Evolutionary conservation across 2,329 filamentous ascomycete genomes (phyloP).

Genomic region (Lasiodiplodia sp.): DNA sequence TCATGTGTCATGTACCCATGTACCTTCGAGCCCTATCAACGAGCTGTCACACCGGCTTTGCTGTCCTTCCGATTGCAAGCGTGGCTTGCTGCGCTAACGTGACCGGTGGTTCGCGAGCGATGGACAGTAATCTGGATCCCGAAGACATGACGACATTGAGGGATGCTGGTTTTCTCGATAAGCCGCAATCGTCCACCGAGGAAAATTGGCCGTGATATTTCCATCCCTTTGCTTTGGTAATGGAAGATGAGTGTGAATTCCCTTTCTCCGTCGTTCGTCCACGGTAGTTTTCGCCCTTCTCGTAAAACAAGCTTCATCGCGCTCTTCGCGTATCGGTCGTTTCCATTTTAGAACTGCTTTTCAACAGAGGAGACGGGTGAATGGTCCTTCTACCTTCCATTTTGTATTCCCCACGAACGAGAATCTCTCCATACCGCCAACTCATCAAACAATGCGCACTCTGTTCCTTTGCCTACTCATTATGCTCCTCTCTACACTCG

Average conservation of each 20-base stretch:
- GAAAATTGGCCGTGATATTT: neutral
- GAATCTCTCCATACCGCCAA: neutral
- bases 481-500: neutral
- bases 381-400: no score
- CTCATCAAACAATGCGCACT: no score
- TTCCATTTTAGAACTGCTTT: no score
- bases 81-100: neutral
- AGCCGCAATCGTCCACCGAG: neutral
- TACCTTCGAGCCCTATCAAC: constrained; percentile 3
- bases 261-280: neutral
- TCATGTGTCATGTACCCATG: neutral
- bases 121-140: neutral
- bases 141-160: neutral
- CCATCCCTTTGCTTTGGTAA: constrained; percentile 3
- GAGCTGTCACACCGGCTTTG: constrained; percentile 3
- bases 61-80: neutral
- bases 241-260: neutral
- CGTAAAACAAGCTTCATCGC: neutral
- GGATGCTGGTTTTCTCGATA: neutral
- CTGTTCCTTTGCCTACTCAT: no score
- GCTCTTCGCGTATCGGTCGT: no score
- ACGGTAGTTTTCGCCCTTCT: neutral
- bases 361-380: no score
- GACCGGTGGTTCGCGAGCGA: neutral
- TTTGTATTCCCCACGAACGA: no score